Evolutionary conservation across 345 rosid species (phyloP).

Genomic region (Salix koriyanagi): DNA sequence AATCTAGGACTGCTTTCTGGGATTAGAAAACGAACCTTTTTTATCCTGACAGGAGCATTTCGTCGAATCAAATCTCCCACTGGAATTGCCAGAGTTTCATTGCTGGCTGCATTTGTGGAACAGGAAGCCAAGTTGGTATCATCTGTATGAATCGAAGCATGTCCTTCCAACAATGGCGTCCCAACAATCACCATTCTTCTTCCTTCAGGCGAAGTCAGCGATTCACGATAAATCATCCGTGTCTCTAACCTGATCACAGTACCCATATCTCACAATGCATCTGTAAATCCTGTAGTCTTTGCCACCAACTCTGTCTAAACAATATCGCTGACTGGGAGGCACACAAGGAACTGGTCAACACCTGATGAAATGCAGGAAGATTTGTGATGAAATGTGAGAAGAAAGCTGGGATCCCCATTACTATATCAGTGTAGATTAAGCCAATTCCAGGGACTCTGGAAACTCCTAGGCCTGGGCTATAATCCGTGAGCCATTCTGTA

Average conservation of each 20-base stretch:
- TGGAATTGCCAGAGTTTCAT: not conserved
- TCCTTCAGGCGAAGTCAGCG: slow-evolving; percentile 26
- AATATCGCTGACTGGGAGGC: slow-evolving; percentile 31
- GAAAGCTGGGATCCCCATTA: slow-evolving; percentile 53
- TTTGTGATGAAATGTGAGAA: slow-evolving; percentile 58
- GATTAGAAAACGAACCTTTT: slow-evolving; percentile 44
- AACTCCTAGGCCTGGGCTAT: slow-evolving; percentile 44
- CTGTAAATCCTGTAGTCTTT: slow-evolving; percentile 40
- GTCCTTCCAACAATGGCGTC: slow-evolving; percentile 18
- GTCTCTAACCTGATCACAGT: slow-evolving; percentile 41
- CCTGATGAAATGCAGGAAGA: slow-evolving; percentile 60
- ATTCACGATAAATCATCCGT: slow-evolving; percentile 40
- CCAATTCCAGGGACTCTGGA: slow-evolving; percentile 64
- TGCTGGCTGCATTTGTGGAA: not conserved
- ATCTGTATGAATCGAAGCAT: slow-evolving; percentile 29
- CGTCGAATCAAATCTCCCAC: not conserved
- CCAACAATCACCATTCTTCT: slow-evolving; percentile 42
- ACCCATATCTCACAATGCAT: slow-evolving; percentile 59
- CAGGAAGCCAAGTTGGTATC: not conserved
- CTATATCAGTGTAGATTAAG: slow-evolving; percentile 45
- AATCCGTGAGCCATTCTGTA: slow-evolving; percentile 51
- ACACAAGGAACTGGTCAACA: slow-evolving; percentile 49
- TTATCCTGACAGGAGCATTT: slow-evolving; percentile 10
- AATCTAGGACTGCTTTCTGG: slow-evolving; percentile 33
- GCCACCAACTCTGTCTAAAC: slow-evolving; percentile 48